These are phyloP conservation scores for Cutaneotrichosporon dermatis DNA, from an alignment of 1,284 basidiomycete genomes.

Conservation along the genomic window DNA sequence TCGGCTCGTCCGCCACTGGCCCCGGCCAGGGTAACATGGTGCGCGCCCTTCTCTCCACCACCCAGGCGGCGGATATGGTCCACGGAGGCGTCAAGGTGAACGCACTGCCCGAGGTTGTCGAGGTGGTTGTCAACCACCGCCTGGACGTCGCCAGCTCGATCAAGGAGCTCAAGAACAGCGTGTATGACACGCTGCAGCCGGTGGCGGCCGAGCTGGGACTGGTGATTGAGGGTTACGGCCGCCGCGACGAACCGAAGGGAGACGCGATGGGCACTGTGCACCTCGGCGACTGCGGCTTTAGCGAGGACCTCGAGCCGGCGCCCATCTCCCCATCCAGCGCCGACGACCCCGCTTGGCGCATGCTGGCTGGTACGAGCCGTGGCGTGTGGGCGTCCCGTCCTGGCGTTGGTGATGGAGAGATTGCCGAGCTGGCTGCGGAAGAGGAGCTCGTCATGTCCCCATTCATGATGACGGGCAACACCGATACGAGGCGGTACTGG, in stretches of 20 bases:
- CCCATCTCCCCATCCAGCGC: conserved; percentile 38
- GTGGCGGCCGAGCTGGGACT: conserved; percentile 36
- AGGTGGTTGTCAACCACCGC: conserved; percentile 50
- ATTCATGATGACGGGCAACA: conserved; percentile 28
- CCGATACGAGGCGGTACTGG: conserved; percentile 45
- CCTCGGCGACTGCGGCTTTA: conserved; percentile 35
- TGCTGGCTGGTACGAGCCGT: conserved; percentile 46
- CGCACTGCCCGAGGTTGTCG: conserved; percentile 46
- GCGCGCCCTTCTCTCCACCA: conserved; percentile 20
- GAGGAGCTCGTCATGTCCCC: conserved; percentile 39
- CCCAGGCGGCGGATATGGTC: conserved; percentile 44
- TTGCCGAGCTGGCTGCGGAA: conserved; percentile 30
- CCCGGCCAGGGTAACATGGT: background rate
- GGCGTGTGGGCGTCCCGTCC: conserved; percentile 26
- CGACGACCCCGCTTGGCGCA: conserved; percentile 40
- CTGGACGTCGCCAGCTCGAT: conserved; percentile 49
- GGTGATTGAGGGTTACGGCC: conserved; percentile 19
- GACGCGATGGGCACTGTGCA: conserved; percentile 9
- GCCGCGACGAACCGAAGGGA: conserved; percentile 4
- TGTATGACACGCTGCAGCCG: conserved; percentile 39
- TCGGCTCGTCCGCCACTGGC: conserved; percentile 13
- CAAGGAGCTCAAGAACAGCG: conserved; percentile 30
- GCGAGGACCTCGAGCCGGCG: conserved; percentile 43
- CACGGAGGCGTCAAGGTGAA: conserved; percentile 48
- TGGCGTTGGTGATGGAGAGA: conserved; percentile 34